phyloP scores from a whole-genome alignment of 129 eudicot species.

The Arctium minus region DNA sequence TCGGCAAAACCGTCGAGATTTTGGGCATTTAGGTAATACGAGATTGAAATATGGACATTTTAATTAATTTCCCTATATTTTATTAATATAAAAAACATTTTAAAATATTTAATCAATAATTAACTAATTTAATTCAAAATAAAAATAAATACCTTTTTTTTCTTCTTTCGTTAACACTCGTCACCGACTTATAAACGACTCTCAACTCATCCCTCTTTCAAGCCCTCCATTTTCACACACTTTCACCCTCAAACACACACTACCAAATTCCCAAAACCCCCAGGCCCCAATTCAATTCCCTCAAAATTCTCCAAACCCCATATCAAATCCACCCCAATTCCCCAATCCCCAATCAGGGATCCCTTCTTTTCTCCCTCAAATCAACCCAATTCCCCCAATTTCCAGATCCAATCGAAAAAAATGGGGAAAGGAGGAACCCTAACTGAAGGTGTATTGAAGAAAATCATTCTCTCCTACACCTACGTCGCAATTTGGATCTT shows the following conservation, averaged over 20 bases:
- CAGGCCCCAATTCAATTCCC: background rate
- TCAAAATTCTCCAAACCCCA: constrained; percentile 14
- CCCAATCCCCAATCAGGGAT: background rate
- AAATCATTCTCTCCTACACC: constrained; percentile 39
- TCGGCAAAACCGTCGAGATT: no score
- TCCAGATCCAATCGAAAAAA: constrained; percentile 1
- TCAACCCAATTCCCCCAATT: background rate
- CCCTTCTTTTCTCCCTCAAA: background rate
- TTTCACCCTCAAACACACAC: constrained; percentile 8
- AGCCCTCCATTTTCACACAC: constrained; percentile 14
- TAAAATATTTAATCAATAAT: background rate
- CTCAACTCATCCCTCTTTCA: background rate
- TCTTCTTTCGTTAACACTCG: constrained; percentile 6
- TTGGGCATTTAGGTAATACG: no score
- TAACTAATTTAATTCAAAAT: background rate
- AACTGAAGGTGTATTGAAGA: constrained; percentile 33
- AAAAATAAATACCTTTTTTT: background rate
- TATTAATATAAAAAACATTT: background rate
- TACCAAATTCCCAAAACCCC: background rate
- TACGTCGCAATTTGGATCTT: constrained; percentile 46
- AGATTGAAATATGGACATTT: no score
- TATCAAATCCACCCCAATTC: background rate
- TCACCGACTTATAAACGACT: background rate
- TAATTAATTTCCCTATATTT: no score
- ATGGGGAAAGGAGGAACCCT: constrained; percentile 40